These are phyloP conservation scores for Hypoxylon rubiginosum DNA, from an alignment of 2,329 filamentous ascomycete species.

Conservation along the genomic window DNA sequence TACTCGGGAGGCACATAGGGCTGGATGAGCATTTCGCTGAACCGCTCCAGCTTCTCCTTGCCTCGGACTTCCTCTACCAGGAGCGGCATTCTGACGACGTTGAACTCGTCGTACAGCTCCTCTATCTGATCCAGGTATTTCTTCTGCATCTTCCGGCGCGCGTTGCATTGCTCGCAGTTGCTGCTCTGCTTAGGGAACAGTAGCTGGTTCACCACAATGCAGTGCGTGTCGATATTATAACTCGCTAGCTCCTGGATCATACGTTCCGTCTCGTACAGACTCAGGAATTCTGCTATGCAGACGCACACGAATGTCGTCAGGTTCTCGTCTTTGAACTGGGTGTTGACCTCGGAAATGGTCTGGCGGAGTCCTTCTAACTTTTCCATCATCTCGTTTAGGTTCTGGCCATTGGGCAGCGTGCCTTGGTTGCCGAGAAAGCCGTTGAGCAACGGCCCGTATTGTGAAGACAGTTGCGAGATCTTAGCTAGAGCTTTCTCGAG, in stretches of 20 bases:
- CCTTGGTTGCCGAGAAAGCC: conserved; percentile 86
- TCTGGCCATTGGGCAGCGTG: conserved; percentile 88
- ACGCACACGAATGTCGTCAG: conserved; percentile 98
- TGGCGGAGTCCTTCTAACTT: conserved; percentile 94
- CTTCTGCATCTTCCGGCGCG: conserved; percentile 97
- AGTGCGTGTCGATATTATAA: conserved; percentile 96
- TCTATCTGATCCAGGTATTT: conserved; percentile 99
- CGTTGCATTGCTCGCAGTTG: conserved; percentile 94
- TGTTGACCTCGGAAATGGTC: conserved; percentile 95
- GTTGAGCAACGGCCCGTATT: conserved; percentile 97
- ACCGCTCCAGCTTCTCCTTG: conserved; percentile 92
- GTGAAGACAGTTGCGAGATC: conserved; percentile 90
- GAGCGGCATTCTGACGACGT: conserved; percentile 98
- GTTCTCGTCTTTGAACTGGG: conserved; percentile 96
- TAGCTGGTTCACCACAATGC: conserved; percentile 98
- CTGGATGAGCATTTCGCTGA: conserved; percentile 85
- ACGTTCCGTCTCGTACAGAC: conserved; percentile 97
- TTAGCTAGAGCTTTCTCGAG: conserved; percentile 99
- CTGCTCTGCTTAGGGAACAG: conserved; percentile 90
- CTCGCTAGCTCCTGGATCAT: conserved; percentile 98
- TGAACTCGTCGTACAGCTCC: conserved; percentile 98
- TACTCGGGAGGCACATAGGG: conserved; percentile 77
- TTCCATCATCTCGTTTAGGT: conserved; percentile 89
- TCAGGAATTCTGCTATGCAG: conserved; percentile 97
- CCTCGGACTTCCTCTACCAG: conserved; percentile 95